phyloP scores from a whole-genome alignment of 371 early-diverging fungal species.

The Actinomortierella ambigua region DNA sequence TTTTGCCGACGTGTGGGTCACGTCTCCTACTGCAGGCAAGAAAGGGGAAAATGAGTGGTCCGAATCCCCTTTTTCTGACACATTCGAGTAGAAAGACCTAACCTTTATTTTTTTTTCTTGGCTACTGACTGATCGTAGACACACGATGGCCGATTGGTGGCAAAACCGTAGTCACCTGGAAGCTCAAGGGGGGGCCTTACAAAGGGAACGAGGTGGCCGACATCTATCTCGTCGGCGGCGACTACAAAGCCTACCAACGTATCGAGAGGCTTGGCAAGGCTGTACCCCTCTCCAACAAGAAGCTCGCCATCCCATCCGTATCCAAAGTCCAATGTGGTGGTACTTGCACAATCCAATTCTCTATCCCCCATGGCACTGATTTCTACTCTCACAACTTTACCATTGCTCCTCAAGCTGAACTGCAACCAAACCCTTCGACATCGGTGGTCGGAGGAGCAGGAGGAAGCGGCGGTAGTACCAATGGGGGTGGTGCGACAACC shows the following conservation, averaged over 20 bases:
- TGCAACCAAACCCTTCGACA: background rate
- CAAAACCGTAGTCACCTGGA: conserved; percentile 16
- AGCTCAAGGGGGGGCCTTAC: conserved; percentile 5
- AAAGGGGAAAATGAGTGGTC: background rate
- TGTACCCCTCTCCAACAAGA: conserved; percentile 9
- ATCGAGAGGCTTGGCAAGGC: conserved; percentile 9
- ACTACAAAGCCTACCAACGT: conserved; percentile 19
- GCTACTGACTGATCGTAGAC: background rate
- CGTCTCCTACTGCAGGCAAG: conserved; percentile 13
- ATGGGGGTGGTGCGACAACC: conserved; percentile 11
- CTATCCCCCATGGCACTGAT: background rate
- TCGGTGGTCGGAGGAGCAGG: too few species aligned
- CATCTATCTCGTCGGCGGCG: conserved; percentile 30
- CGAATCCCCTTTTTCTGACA: background rate
- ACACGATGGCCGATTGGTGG: conserved; percentile 23
- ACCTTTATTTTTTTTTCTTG: background rate
- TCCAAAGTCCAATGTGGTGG: conserved; percentile 10
- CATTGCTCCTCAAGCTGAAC: conserved; percentile 11
- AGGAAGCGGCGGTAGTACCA: background rate
- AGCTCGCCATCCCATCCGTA: conserved; percentile 10
- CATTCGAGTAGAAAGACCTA: background rate
- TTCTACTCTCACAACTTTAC: conserved; percentile 28
- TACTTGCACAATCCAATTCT: conserved; percentile 25
- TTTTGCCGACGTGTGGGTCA: conserved; percentile 11
- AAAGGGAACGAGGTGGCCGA: conserved; percentile 5